Conservation (phyloP, 805 yeast genomes). For the Yarrowia deformans region DNA sequence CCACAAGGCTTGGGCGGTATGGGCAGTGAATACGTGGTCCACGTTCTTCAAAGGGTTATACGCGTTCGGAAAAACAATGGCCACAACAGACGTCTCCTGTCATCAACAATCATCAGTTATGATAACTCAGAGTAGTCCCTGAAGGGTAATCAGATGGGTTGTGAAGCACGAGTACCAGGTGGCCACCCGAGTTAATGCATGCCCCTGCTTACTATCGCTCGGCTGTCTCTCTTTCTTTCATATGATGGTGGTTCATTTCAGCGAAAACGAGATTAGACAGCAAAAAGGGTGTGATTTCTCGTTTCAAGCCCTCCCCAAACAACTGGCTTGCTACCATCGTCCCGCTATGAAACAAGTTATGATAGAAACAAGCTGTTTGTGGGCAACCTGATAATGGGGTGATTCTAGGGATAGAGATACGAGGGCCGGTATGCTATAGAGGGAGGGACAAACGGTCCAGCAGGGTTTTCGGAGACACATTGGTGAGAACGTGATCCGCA, state of each 20-base stretch:
- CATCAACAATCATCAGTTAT: background rate
- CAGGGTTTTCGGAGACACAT: too few species aligned
- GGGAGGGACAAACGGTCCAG: too few species aligned
- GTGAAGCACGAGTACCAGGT: too few species aligned
- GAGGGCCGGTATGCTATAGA: too few species aligned
- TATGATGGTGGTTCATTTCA: background rate
- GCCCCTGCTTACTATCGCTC: conserved; percentile 8
- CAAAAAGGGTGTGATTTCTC: background rate
- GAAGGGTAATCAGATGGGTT: too few species aligned
- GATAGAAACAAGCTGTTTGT: background rate
- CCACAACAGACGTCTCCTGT: too few species aligned
- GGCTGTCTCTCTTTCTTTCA: conserved; percentile 16
- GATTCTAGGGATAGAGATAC: too few species aligned
- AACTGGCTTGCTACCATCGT: background rate
- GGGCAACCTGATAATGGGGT: background rate
- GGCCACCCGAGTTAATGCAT: background rate
- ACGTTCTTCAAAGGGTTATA: background rate
- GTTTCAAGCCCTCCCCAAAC: background rate
- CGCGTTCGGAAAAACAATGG: background rate
- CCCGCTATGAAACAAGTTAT: background rate
- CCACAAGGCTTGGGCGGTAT: background rate
- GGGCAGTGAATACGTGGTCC: background rate
- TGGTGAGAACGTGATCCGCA: too few species aligned
- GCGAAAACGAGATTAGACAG: background rate
- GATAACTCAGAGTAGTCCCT: too few species aligned